Evolutionary conservation across 192 early-diverging fungal genomes (phyloP).

Genomic region (Geranomyces variabilis): DNA sequence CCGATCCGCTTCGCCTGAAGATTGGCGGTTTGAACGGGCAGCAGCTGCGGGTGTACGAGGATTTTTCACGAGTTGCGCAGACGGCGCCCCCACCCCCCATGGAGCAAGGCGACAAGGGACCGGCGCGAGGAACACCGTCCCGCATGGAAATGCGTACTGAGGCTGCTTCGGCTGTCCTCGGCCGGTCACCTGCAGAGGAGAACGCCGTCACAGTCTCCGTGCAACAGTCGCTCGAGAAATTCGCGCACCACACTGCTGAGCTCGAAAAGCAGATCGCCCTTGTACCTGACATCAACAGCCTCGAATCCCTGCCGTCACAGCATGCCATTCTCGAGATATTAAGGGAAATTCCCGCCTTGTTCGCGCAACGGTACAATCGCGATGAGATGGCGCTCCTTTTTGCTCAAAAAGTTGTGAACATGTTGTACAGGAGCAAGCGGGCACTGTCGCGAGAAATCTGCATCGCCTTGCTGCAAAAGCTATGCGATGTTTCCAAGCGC

Average conservation of each 20-base stretch:
- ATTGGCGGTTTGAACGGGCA: slow-evolving; percentile 75
- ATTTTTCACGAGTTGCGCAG: slow-evolving; percentile 52
- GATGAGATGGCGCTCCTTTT: slow-evolving; percentile 85
- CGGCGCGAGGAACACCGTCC: not conserved
- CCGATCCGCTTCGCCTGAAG: slow-evolving; percentile 84
- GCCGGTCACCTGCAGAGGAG: slow-evolving; percentile 7
- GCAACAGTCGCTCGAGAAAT: slow-evolving; percentile 19
- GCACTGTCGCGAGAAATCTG: slow-evolving; percentile 79
- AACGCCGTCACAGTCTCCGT: not conserved
- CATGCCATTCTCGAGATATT: slow-evolving; percentile 77
- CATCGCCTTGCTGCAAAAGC: slow-evolving; percentile 75
- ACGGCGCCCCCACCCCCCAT: not conserved
- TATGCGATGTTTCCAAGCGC: slow-evolving; percentile 83
- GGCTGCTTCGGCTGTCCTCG: not conserved
- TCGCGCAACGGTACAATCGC: slow-evolving; percentile 64
- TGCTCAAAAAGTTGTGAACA: slow-evolving; percentile 85
- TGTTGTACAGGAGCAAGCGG: slow-evolving; percentile 80
- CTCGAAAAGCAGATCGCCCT: slow-evolving; percentile 76
- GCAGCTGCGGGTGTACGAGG: slow-evolving; percentile 80
- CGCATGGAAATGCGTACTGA: slow-evolving; percentile 4
- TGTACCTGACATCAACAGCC: slow-evolving; percentile 46
- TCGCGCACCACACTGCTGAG: slow-evolving; percentile 55
- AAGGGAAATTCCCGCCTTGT: slow-evolving; percentile 73
- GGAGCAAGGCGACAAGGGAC: slow-evolving; percentile 4
- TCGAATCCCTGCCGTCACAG: slow-evolving; percentile 73